These are phyloP conservation scores for Rhynchosporium graminicola DNA, from an alignment of 2,329 filamentous ascomycete genomes.

Conservation along the genomic window DNA sequence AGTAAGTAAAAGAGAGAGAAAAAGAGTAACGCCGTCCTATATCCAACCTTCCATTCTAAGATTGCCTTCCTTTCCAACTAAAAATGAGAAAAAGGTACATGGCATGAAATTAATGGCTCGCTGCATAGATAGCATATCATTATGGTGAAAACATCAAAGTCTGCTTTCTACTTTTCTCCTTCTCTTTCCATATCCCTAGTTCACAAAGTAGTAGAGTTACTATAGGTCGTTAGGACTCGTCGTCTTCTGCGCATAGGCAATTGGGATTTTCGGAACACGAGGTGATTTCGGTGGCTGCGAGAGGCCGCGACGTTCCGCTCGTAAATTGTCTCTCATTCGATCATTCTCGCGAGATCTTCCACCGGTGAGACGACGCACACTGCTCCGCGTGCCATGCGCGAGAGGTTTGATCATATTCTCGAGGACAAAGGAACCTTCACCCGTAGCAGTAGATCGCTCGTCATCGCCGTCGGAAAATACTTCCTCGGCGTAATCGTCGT, in stretches of 20 bases:
- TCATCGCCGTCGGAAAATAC: constrained; percentile 79
- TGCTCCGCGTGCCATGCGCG: constrained; percentile 56
- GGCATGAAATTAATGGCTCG: not conserved
- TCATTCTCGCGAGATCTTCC: constrained; percentile 44
- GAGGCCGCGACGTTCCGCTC: constrained; percentile 36
- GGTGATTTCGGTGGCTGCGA: constrained; percentile 38
- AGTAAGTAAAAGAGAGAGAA: not conserved
- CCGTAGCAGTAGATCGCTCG: constrained; percentile 41
- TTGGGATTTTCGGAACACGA: constrained; percentile 40
- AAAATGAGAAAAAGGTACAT: not conserved
- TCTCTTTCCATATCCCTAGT: not conserved
- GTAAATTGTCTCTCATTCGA: constrained; percentile 36
- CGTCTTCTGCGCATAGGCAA: constrained; percentile 34
- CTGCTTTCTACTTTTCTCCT: not conserved
- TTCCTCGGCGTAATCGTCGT: constrained; percentile 75
- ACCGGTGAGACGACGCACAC: constrained; percentile 64
- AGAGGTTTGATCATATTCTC: constrained; percentile 64
- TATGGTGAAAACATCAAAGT: not conserved
- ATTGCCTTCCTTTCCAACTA: not conserved
- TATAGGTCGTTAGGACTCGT: constrained; percentile 28
- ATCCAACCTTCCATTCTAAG: constrained; percentile 2
- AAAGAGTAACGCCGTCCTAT: not conserved
- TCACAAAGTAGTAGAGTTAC: not conserved
- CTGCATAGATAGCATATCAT: constrained; percentile 12
- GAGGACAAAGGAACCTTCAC: constrained; percentile 52